Evolutionary conservation across 192 early-diverging fungal species (phyloP).

Genomic region (Coemansia sp.): DNA sequence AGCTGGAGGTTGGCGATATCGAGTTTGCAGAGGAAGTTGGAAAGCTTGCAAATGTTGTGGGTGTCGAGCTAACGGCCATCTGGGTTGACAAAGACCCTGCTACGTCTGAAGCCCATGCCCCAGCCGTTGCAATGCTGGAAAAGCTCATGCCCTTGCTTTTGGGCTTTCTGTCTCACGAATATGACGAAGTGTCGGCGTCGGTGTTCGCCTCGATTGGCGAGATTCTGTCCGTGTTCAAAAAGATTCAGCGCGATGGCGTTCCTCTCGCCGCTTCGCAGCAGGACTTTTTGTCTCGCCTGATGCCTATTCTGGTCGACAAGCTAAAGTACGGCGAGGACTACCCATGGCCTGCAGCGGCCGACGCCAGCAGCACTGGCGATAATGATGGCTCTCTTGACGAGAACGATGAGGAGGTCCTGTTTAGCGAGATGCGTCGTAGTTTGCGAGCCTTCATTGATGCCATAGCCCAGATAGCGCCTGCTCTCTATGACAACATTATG

Average conservation of each 20-base stretch:
- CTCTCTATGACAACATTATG: slow-evolving; percentile 41
- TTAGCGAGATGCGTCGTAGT: slow-evolving; percentile 54
- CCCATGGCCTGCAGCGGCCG: slow-evolving; percentile 53
- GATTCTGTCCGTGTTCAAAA: slow-evolving; percentile 66
- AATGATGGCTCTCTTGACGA: slow-evolving; percentile 71
- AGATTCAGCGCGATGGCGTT: slow-evolving; percentile 39
- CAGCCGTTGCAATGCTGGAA: slow-evolving; percentile 67
- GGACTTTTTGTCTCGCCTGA: slow-evolving; percentile 31
- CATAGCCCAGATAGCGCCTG: slow-evolving; percentile 63
- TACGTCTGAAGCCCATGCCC: slow-evolving; percentile 35
- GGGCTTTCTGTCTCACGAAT: slow-evolving; percentile 76
- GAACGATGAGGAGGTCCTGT: slow-evolving; percentile 62
- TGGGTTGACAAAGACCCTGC: slow-evolving; percentile 39
- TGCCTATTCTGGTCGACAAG: slow-evolving; percentile 70
- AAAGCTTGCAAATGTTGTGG: slow-evolving; percentile 43
- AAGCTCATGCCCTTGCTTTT: slow-evolving; percentile 74
- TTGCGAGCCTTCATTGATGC: slow-evolving; percentile 72
- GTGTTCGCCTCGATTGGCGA: slow-evolving; percentile 77
- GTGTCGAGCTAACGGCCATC: slow-evolving; percentile 40
- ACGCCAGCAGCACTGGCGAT: slow-evolving; percentile 29
- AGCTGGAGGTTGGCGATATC: slow-evolving; percentile 32
- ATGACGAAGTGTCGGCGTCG: slow-evolving; percentile 75
- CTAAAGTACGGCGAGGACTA: slow-evolving; percentile 90
- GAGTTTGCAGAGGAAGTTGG: slow-evolving; percentile 50
- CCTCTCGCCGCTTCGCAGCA: slow-evolving; percentile 26